Base-by-base conservation (phyloP, 1,139 yeast genomes). In the Saccharomycopsis hybrid region DNA sequence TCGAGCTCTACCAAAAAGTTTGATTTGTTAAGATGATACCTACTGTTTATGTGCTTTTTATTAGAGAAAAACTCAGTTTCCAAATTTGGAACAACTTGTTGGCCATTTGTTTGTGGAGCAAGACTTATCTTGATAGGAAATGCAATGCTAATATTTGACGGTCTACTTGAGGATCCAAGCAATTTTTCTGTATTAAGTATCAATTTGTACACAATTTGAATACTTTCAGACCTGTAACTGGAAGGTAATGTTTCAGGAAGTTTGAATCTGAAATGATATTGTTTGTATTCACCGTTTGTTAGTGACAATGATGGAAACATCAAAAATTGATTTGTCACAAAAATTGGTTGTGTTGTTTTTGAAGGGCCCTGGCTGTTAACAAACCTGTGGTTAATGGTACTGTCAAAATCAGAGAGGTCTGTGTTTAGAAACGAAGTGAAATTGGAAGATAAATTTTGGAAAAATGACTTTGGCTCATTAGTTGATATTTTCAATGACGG, bases 141-240 rank as follows among this genome's bases (percentile, higher is more conserved):
- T 13, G 51, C 31, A 5, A 48, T 13, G 32, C 37, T 44, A 18
- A 50, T 31, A 13, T 50, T 49, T 8, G 33, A 28, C 7, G 48
- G 53, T 24, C 13, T n/a, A 11, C 27, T n/a, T n/a, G 27, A 24
- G 4, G 32, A 4, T 5, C 9, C n/a, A 5, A 7, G 56, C 50
- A 57, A 62, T 58, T 56, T 63, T 57, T 58, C 76, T 54, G 74
- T 66, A 25, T 80, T 80, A 47, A 77, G 61, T 30, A 72, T 72
- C 38, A 75, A 58, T 35, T 63, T 62, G 55, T 76, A 77, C 38
- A 66, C 61, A 4, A 77, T 68, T 24, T 67, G 61, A 4, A 64
- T 38, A 41, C 54, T 56, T 28, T 59, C 51, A 24, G 66, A 55
- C 47, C 47, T 36, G 36, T 48, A 54, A 7, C 44, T 42, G 2